Conservation (phyloP, 2,329 filamentous ascomycete genomes). For the Amesomyces nigricolor region DNA sequence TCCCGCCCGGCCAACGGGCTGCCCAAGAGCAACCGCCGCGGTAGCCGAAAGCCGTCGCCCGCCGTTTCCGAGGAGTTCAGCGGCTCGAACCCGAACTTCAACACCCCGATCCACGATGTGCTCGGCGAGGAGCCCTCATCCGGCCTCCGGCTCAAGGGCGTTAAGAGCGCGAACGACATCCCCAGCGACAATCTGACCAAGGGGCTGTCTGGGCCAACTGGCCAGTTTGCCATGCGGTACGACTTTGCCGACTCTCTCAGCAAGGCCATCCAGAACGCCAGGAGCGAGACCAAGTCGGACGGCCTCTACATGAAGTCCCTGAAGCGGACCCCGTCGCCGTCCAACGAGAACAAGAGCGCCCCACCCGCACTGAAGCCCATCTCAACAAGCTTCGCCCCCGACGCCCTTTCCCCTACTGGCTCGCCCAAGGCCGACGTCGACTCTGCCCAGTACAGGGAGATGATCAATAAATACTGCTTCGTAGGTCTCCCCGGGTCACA, state of each 20-base stretch:
- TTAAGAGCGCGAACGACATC: slow-evolving; percentile 57
- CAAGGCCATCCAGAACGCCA: slow-evolving; percentile 72
- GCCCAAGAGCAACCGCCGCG: slow-evolving; percentile 61
- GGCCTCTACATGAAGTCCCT: slow-evolving; percentile 49
- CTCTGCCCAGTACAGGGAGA: slow-evolving; percentile 88
- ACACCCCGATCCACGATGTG: slow-evolving; percentile 55
- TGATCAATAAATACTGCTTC: slow-evolving; percentile 99
- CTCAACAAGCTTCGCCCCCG: slow-evolving; percentile 12
- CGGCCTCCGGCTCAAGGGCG: slow-evolving; percentile 63
- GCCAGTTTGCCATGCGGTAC: slow-evolving; percentile 85
- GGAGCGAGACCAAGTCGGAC: slow-evolving; percentile 56
- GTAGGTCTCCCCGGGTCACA: slow-evolving; percentile 64
- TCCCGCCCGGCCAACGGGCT: slow-evolving; percentile 49
- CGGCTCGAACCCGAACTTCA: slow-evolving; percentile 52
- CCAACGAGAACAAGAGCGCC: background rate
- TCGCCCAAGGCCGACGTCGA: slow-evolving; percentile 57
- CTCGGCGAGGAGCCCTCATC: slow-evolving; percentile 56
- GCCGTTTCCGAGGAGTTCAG: slow-evolving; percentile 67
- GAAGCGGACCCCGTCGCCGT: slow-evolving; percentile 16
- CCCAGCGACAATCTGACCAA: slow-evolving; percentile 56
- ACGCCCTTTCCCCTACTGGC: slow-evolving; percentile 41
- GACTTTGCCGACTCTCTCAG: slow-evolving; percentile 91
- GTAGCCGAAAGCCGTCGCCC: slow-evolving; percentile 49
- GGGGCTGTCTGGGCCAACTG: slow-evolving; percentile 50
- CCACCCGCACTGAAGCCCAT: slow-evolving; percentile 25